Conservation (phyloP, 139 green algal species). For the Volvox reticuliferus region DNA sequence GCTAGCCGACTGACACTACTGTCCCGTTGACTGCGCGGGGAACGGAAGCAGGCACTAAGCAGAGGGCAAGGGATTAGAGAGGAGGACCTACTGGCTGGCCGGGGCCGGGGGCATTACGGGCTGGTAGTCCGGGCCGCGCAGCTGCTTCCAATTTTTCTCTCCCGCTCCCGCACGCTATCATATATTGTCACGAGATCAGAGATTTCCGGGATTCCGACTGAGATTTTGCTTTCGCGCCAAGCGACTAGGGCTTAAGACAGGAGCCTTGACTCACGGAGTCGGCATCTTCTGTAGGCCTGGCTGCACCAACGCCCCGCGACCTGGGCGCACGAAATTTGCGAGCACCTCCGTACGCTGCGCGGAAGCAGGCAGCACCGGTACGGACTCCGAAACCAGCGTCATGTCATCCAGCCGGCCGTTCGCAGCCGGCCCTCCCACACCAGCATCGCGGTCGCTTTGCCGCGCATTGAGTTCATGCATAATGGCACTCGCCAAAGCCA, state of each 20-base stretch:
- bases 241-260: neutral
- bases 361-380: neutral
- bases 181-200: neutral
- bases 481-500: neutral
- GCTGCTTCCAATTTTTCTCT: neutral
- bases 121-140: neutral
- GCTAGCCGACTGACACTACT: too few species aligned
- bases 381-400: neutral
- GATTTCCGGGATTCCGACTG: too few species aligned
- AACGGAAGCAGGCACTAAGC: too few species aligned
- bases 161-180: neutral
- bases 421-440: neutral
- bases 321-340: conserved; percentile 18
- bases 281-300: conserved; percentile 9
- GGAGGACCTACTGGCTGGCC: neutral
- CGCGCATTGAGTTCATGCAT: conserved; percentile 30
- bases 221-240: neutral
- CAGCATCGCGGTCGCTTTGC: neutral
- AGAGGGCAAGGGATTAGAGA: too few species aligned
- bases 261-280: neutral
- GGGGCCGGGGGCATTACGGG: neutral
- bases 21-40: too few species aligned
- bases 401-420: neutral
- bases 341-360: conserved; percentile 27
- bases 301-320: neutral